Base-by-base conservation (phyloP, 257 asterid genomes). In the Mentha longifolia region DNA sequence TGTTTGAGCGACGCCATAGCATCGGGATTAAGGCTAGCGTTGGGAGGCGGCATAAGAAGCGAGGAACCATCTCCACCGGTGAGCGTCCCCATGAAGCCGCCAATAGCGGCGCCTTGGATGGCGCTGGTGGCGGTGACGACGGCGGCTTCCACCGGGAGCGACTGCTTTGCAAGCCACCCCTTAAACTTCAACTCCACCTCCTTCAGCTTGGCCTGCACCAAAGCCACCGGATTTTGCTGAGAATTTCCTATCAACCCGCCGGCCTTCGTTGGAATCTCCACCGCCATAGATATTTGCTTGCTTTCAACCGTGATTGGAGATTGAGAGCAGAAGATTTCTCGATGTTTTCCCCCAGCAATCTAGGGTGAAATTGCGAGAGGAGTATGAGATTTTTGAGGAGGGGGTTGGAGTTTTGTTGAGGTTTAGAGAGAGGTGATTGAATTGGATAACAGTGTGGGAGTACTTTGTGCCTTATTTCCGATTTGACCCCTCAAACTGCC, bases 71-170 rank as follows among this genome's bases (percentile, higher is more conserved):
- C 97, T 8, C 84, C 78, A 4, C 84, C 74, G 7, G 97, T 84
- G 68, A 92, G 80, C 10, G 90, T 87, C 50, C 98, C 98, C 97
- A 92, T 83, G 68, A 92, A 80, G 20, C 77, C 97, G 14, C 98
- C 98, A 28, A 92, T 82, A 5, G 91, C 92, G 35, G 95, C 97
- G 6, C 98, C 98, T 61, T 92, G 98, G 68, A 73, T 64, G 60
- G 88, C 88, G 76, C 92, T 86, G 22, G 97, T 92, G 66, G 84
- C 75, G 45, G 98, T 88, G 33, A 90, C 92, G 43, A 90, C 89
- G 45, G 96, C 89, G 15, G 96, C 97, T 77, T 92, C 98, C 39
- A 90, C 96, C 2, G 96, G 90, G 68, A 90, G 25, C 51, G 98
- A 80, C 74, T 92, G 97, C 76, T 92, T 90, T 12, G 89, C 85